Evolutionary conservation across 2,329 filamentous ascomycete genomes (phyloP), one percentile per base, ranked within the genome.

Genomic region (Biscogniauxia marginata): DNA sequence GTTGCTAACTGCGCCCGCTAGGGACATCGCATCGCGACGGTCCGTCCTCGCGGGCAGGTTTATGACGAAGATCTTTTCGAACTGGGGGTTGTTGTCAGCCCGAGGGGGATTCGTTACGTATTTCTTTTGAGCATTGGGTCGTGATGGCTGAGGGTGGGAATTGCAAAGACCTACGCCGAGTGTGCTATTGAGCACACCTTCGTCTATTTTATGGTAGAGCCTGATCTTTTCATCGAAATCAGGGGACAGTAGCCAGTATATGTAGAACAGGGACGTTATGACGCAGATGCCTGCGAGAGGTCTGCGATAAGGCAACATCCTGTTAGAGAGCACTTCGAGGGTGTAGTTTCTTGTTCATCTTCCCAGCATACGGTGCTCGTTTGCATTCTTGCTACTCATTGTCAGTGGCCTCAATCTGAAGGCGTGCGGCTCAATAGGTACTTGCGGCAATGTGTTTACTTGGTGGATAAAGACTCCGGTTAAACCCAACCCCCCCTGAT

Each of bases 31-130:
- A 68, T 84, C 79, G 46, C 79, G 74, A 8, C 80, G 75, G 60
- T 84, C 82, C 20, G 74, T 78, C 3, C 81, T 70, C 19, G 73
- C 72, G 0, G 79, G 77, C 5, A 84, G 73, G 48, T 79, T 81
- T 47, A 84, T 74, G 21, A 80, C 78, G 58, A 83, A 75, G 16
- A 84, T 78, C 52, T 79, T 74, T 30, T 79, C 71, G 59, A 84
- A 84, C 80, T 83, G 51, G 16, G 4, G 4, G 51, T 23, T 24
- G 30, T n/a, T 25, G 3, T 39, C 8, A 51, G 24, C 34, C 7
- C n/a, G n/a, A 20, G 18, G 19, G 45, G 7, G 18, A 22, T n/a
- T n/a, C n/a, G n/a, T n/a, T n/a, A n/a, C n/a, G n/a, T n/a, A n/a
- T n/a, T n/a, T n/a, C n/a, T n/a, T n/a, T n/a, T n/a, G n/a, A n/a